Conservation (phyloP, 108 stramenopile genomes). For the Cyclotella sp. region DNA sequence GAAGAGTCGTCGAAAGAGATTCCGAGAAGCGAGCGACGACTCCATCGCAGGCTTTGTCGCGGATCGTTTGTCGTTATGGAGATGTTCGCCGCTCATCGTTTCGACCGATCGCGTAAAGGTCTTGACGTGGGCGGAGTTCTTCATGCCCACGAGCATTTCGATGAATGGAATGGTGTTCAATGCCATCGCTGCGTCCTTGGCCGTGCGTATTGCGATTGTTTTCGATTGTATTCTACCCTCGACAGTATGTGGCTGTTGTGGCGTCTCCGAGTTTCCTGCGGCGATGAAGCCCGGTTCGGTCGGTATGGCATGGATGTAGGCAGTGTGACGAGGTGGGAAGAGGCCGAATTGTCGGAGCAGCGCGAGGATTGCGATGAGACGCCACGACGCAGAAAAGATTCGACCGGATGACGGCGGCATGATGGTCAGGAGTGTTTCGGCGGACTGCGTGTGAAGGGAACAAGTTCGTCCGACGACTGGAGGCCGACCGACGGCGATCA, state of each 20-base stretch:
- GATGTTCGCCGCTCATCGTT: neutral
- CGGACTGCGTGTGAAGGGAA: no score
- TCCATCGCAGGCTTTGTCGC: no score
- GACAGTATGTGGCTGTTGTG: neutral
- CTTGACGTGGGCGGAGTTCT: constrained; percentile 28
- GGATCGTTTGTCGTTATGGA: no score
- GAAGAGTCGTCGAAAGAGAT: neutral
- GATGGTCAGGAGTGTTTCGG: no score
- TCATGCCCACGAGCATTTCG: constrained; percentile 17
- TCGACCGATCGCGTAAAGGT: constrained; percentile 29
- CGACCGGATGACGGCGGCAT: no score
- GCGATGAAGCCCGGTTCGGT: neutral
- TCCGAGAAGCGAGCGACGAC: neutral
- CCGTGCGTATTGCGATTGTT: neutral
- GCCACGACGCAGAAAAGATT: no score
- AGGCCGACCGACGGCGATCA: no score
- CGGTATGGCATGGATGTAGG: constrained; percentile 2
- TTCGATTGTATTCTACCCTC: no score
- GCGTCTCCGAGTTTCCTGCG: neutral
- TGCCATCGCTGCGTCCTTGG: constrained; percentile 42
- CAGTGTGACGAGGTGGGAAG: no score
- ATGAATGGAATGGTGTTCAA: constrained; percentile 41
- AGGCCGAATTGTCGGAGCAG: no score
- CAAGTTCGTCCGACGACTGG: no score
- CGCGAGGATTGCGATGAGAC: no score